Evolutionary conservation across 1,284 basidiomycete species (phyloP).

Genomic region (Trametes pubescens): DNA sequence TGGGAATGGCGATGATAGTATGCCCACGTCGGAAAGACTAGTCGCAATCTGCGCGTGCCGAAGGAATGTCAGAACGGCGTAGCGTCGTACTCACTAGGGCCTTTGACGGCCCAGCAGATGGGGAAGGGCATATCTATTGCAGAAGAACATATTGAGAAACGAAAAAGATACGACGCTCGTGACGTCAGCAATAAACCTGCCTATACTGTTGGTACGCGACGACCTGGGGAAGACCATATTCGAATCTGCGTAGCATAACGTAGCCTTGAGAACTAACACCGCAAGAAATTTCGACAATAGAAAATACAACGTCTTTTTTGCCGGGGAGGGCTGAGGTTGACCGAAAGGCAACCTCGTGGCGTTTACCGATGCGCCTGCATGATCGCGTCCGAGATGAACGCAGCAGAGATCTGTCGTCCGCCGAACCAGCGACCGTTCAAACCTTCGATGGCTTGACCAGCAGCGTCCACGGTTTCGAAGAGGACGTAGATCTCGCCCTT

Average conservation of each 20-base stretch:
- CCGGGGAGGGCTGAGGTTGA: conserved; percentile 17
- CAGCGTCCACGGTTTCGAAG: conserved; percentile 82
- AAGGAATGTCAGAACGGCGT: conserved; percentile 5
- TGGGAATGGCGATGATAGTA: neutral
- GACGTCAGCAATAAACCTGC: conserved; percentile 43
- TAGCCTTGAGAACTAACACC: conserved; percentile 32
- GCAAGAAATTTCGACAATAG: conserved; percentile 25
- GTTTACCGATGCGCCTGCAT: conserved; percentile 88
- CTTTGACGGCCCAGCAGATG: neutral
- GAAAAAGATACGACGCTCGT: conserved; percentile 28
- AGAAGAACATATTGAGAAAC: conserved; percentile 38
- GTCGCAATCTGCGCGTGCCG: conserved; percentile 12
- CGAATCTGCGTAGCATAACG: conserved; percentile 36
- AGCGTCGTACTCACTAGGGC: conserved; percentile 16
- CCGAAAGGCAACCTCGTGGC: neutral
- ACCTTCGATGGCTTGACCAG: conserved; percentile 86
- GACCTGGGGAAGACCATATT: conserved; percentile 24
- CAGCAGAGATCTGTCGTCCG: conserved; percentile 85
- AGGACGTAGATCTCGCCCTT: conserved; percentile 98
- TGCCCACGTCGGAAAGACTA: neutral
- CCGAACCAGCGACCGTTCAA: conserved; percentile 97
- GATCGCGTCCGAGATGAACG: conserved; percentile 90
- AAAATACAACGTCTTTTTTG: conserved; percentile 32
- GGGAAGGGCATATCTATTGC: conserved; percentile 36
- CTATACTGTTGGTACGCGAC: conserved; percentile 35